phyloP scores from a whole-genome alignment of 2,329 filamentous ascomycete genomes.

The Paradendryphiella salina region DNA sequence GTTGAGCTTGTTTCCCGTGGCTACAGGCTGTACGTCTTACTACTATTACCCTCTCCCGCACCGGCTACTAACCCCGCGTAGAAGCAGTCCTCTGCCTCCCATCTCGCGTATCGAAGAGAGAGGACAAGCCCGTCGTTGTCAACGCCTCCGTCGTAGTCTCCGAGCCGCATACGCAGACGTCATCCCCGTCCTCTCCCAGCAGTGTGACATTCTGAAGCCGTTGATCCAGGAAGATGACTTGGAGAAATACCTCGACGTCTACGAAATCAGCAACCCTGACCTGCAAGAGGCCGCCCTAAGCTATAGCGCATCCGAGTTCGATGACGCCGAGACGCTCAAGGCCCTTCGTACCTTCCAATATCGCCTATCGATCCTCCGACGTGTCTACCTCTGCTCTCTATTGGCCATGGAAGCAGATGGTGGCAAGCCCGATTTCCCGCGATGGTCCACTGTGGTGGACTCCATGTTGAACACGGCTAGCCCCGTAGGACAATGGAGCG shows the following conservation, averaged over 20 bases:
- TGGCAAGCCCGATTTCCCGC: slow-evolving; percentile 72
- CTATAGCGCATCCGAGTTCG: slow-evolving; percentile 67
- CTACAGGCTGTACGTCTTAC: slow-evolving; percentile 72
- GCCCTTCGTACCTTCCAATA: slow-evolving; percentile 68
- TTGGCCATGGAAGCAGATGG: slow-evolving; percentile 83
- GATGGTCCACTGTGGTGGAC: slow-evolving; percentile 78
- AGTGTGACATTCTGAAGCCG: slow-evolving; percentile 68
- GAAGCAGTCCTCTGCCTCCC: slow-evolving; percentile 87
- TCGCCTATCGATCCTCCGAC: slow-evolving; percentile 77
- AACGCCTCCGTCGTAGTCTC: slow-evolving; percentile 76
- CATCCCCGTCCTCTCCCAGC: slow-evolving; percentile 72
- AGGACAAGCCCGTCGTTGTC: slow-evolving; percentile 75
- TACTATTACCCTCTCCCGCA: slow-evolving; percentile 5
- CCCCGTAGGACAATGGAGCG: slow-evolving; percentile 64
- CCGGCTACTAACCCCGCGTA: slow-evolving; percentile 48
- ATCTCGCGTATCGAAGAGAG: slow-evolving; percentile 87
- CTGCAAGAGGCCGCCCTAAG: slow-evolving; percentile 54
- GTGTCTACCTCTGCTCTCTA: slow-evolving; percentile 85
- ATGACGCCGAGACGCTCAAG: slow-evolving; percentile 77
- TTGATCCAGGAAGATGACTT: slow-evolving; percentile 80
- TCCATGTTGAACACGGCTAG: slow-evolving; percentile 68
- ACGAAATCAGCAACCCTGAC: slow-evolving; percentile 55
- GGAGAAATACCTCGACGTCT: slow-evolving; percentile 85
- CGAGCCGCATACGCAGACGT: slow-evolving; percentile 69
- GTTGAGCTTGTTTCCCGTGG: slow-evolving; percentile 93